phyloP scores from a whole-genome alignment of 2,329 filamentous ascomycete species.

The Diplodia seriata region DNA sequence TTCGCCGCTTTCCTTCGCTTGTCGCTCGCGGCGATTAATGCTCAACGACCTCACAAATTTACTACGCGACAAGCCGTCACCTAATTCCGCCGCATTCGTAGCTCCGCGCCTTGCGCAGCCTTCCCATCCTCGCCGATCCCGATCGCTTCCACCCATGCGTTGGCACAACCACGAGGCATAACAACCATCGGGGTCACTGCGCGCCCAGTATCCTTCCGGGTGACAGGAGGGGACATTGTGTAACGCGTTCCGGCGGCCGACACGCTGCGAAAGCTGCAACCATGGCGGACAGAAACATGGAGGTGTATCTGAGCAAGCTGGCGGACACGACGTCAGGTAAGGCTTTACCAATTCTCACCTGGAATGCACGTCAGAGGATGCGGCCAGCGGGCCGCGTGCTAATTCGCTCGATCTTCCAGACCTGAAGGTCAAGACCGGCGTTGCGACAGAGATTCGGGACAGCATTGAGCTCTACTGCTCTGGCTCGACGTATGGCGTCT shows the following conservation, averaged over 20 bases:
- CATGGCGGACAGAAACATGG: constrained; percentile 53
- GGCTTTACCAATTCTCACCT: background rate
- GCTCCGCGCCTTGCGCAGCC: constrained; percentile 26
- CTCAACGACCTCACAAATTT: constrained; percentile 5
- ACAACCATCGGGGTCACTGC: constrained; percentile 4
- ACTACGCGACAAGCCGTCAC: constrained; percentile 1
- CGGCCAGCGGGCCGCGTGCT: background rate
- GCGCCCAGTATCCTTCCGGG: background rate
- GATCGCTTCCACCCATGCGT: constrained; percentile 19
- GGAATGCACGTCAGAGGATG: background rate
- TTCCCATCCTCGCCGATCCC: constrained; percentile 2
- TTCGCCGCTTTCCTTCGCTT: constrained; percentile 22
- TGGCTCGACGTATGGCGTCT: constrained; percentile 76
- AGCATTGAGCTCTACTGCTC: constrained; percentile 87
- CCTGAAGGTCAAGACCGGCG: constrained; percentile 78
- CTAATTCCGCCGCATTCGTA: constrained; percentile 16
- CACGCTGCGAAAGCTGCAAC: constrained; percentile 25
- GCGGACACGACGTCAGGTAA: constrained; percentile 52
- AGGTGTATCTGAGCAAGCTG: constrained; percentile 56
- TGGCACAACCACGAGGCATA: constrained; percentile 18
- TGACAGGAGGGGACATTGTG: background rate
- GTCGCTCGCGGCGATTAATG: constrained; percentile 14
- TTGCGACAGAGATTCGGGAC: constrained; percentile 87
- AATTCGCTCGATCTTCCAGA: constrained; percentile 61
- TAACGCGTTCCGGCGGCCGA: constrained; percentile 15